Evolutionary conservation across 345 rosid species (phyloP).

Genomic region (Pistacia atlantica): DNA sequence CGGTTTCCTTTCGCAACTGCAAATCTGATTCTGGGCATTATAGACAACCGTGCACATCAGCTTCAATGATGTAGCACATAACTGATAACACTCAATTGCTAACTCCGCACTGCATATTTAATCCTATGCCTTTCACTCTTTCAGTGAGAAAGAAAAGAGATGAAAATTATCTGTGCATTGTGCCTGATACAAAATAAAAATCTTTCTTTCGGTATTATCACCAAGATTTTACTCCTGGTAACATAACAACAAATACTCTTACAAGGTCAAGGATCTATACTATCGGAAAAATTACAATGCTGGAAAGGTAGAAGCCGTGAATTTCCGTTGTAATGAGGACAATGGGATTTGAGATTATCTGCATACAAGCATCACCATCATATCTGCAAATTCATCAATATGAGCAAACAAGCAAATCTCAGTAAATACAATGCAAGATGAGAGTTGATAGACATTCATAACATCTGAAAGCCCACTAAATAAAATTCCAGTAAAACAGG

Average conservation of each 20-base stretch:
- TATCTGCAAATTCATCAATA: neutral
- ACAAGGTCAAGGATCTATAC: too few species aligned
- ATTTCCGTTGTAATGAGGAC: neutral
- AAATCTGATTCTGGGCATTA: neutral
- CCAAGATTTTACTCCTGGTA: too few species aligned
- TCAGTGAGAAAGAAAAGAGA: too few species aligned
- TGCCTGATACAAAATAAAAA: too few species aligned
- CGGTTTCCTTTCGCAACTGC: neutral
- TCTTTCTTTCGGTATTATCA: too few species aligned
- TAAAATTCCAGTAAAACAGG: neutral
- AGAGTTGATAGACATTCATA: slow-evolving; percentile 1
- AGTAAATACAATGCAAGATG: neutral
- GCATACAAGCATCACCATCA: too few species aligned
- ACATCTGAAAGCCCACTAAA: slow-evolving; percentile 7
- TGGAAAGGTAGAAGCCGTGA: neutral
- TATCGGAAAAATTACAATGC: neutral
- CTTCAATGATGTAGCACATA: too few species aligned
- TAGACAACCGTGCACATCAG: neutral
- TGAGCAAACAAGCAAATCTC: neutral
- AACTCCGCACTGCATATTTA: too few species aligned
- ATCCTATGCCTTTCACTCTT: too few species aligned
- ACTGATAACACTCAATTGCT: too few species aligned
- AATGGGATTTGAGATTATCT: neutral
- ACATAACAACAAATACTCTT: too few species aligned
- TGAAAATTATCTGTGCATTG: too few species aligned